Evolutionary conservation across 2,329 filamentous ascomycete genomes (phyloP), one percentile per base, ranked within the genome.

Genomic region (Tolypocladium sp.): DNA sequence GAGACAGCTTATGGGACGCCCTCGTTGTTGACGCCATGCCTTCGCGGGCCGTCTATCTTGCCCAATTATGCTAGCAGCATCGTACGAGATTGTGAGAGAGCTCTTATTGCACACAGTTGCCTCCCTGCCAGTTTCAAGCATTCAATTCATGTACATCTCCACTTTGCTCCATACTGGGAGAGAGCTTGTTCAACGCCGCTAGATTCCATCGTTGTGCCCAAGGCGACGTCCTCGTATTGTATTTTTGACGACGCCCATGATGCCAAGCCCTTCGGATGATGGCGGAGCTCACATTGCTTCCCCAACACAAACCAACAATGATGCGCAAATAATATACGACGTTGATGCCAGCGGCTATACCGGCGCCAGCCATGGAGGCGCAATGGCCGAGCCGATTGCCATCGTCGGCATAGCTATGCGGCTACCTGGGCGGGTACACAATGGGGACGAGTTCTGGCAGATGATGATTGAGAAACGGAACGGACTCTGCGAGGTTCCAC

Each of bases 361-460:
- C 44, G 8, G 12, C 6, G 17, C 12, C 25, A 17, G 44, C 13
- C 27, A 49, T 49, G 44, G 17, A 8, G 6, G 12, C 17, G 44
- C 2, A 13, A 27, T 5, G 22, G 25, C 44, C 25, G 44, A 49
- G 17, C 74, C 73, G 52, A 70, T 77, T 27, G 75, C 74, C 59
- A 71, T 77, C 49, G 68, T 76, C 27, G 75, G 75, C 56, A 75
- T 77, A 68, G 69, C 70, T 4, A 76, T 74, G 62, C 71, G 74
- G 20, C 68, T 77, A 58, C 73, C 75, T 0, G 74, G 75, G 4
- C 69, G 68, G 46, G 71, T 74, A 15, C 62, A 68, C 17, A 72
- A 65, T 20, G 70, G 69, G 12, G 68, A 66, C 25, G 71, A 76
- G 53, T 74, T 77, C 60, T 77, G 74, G 73, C 69, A 74, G 52